These are phyloP conservation scores for Yamadazyma laniorum DNA, from an alignment of 805 yeast species.

Conservation along the genomic window DNA sequence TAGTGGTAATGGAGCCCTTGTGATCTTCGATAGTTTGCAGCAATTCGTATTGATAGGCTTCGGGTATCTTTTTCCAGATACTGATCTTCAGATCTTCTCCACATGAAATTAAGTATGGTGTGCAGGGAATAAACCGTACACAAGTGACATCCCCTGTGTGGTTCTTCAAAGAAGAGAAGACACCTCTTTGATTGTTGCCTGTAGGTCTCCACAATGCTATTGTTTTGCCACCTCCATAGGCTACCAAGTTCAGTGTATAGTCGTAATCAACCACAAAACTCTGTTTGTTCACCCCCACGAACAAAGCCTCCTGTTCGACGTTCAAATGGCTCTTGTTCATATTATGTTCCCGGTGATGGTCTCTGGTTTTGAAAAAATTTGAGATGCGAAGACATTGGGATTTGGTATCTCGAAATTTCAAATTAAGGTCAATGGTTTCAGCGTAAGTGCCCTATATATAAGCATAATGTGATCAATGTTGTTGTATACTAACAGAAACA, in stretches of 20 bases:
- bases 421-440: conserved; percentile 27
- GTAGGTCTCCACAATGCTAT: conserved; percentile 72
- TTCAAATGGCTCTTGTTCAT: neutral
- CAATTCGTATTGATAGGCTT: conserved; percentile 27
- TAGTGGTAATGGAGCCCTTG: conserved; percentile 51
- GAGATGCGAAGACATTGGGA: conserved; percentile 7
- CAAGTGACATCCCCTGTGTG: conserved; percentile 65
- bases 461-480: neutral
- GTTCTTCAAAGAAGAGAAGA: conserved; percentile 53
- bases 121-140: conserved; percentile 50
- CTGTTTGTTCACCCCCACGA: conserved; percentile 73
- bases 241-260: conserved; percentile 40
- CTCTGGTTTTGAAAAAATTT: conserved; percentile 1
- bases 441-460: no score
- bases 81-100: conserved; percentile 65
- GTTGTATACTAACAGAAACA: conserved; percentile 12
- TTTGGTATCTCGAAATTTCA: no score
- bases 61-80: conserved; percentile 50
- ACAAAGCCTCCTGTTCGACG: conserved; percentile 51
- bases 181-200: conserved; percentile 42
- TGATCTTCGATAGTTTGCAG: conserved; percentile 40
- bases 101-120: conserved; percentile 52
- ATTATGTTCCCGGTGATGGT: neutral
- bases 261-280: conserved; percentile 57
- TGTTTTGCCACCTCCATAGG: conserved; percentile 68